Conservation (phyloP, 1,139 yeast genomes). For the Zhuliangozyma blackwelliae region DNA sequence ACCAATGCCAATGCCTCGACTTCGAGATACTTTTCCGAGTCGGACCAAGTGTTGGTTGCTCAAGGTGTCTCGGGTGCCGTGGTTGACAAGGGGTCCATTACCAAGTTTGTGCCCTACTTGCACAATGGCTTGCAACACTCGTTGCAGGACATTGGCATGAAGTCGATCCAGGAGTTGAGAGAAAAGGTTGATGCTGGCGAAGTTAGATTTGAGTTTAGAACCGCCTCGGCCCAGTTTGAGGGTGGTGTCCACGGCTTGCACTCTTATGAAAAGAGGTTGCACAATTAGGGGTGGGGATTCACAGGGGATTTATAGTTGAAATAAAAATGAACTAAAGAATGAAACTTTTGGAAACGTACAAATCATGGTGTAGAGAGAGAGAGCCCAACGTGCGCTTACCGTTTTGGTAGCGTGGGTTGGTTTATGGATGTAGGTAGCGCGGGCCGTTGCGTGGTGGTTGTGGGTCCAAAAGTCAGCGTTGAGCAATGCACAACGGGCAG, state of each 20-base stretch:
- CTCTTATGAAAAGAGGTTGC: conserved; percentile 96
- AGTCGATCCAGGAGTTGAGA: conserved; percentile 62
- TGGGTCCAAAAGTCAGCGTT: too few species aligned
- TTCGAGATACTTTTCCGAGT: conserved; percentile 94
- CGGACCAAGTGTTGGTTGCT: conserved; percentile 93
- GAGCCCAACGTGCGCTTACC: too few species aligned
- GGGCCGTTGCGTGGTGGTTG: too few species aligned
- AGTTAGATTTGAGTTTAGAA: conserved; percentile 94
- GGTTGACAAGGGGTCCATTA: conserved; percentile 92
- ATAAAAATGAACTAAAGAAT: too few species aligned
- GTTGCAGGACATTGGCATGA: conserved; percentile 94
- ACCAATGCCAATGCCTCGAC: conserved; percentile 94
- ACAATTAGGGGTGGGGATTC: too few species aligned
- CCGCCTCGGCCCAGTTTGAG: conserved; percentile 97
- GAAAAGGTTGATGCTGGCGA: conserved; percentile 59
- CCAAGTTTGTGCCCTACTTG: conserved; percentile 90
- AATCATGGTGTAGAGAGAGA: too few species aligned
- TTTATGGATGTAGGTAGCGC: too few species aligned
- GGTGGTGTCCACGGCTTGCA: conserved; percentile 98
- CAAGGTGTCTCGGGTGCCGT: conserved; percentile 99
- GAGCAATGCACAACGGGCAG: too few species aligned
- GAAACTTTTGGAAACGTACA: too few species aligned
- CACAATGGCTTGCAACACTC: conserved; percentile 97
- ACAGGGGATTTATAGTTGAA: too few species aligned
- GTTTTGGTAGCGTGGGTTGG: too few species aligned